Evolutionary conservation across 306 rosid species (phyloP).

Genomic region (Corylus americana): DNA sequence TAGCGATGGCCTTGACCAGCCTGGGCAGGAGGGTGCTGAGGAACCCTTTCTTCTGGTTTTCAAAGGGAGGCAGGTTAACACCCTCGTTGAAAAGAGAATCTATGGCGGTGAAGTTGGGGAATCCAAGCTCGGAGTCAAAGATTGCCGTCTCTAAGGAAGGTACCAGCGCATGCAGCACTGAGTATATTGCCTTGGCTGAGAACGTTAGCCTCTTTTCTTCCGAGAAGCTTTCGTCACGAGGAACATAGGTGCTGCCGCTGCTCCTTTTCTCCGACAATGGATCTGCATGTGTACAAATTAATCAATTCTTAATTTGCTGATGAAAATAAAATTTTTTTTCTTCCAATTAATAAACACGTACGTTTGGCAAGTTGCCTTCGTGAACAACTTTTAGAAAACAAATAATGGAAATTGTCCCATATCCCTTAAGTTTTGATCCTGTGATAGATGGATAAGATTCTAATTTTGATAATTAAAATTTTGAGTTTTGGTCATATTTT

Average conservation of each 20-base stretch:
- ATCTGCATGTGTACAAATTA: background rate
- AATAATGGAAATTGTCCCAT: too few species aligned
- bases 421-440: too few species aligned
- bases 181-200: conserved; percentile 32
- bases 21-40: conserved; percentile 43
- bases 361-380: too few species aligned
- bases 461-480: too few species aligned
- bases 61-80: conserved; percentile 37
- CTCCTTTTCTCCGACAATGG: conserved; percentile 45
- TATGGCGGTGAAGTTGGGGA: conserved; percentile 54
- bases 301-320: background rate
- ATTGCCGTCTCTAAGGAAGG: conserved; percentile 37
- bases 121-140: conserved; percentile 34
- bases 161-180: conserved; percentile 46
- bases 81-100: conserved; percentile 64
- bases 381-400: too few species aligned
- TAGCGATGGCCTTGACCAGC: conserved; percentile 33
- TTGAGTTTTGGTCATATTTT: too few species aligned
- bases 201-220: conserved; percentile 48
- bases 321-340: too few species aligned
- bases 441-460: too few species aligned
- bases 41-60: conserved; percentile 1
- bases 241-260: conserved; percentile 43
- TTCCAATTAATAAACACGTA: too few species aligned
- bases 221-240: conserved; percentile 68